Conservation (phyloP, 2,329 filamentous ascomycete genomes). For the Apiospora koreana region DNA sequence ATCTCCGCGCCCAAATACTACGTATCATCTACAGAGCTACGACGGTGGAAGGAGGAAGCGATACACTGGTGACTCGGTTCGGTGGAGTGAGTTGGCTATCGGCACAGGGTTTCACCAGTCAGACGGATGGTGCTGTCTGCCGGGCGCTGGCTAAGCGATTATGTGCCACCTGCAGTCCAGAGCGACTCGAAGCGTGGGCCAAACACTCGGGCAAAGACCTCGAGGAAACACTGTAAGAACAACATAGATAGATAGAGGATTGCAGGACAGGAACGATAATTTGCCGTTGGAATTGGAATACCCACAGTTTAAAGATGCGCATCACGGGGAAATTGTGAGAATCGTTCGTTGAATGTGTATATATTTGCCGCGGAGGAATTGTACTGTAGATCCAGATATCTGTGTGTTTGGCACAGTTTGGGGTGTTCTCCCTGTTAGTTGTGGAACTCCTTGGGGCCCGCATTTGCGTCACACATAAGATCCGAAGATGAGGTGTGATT, state of each 20-base stretch:
- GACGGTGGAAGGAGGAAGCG: constrained; percentile 31
- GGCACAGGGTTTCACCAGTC: constrained; percentile 25
- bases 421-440: neutral
- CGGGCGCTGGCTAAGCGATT: constrained; percentile 27
- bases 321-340: neutral
- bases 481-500: neutral
- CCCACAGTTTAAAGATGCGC: neutral
- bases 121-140: constrained; percentile 25
- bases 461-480: neutral
- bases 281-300: neutral
- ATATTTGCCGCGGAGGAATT: neutral
- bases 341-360: neutral
- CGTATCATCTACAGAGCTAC: constrained; percentile 30
- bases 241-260: neutral
- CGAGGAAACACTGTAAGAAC: neutral
- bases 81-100: constrained; percentile 31
- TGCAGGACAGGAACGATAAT: neutral
- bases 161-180: constrained; percentile 33
- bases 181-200: constrained; percentile 31
- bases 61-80: constrained; percentile 34
- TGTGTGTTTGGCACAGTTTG: neutral
- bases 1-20: constrained; percentile 29
- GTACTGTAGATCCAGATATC: neutral
- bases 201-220: neutral
- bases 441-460: neutral